phyloP scores from a whole-genome alignment of 169 alveolate species.

The Eimeria praecox region DNA sequence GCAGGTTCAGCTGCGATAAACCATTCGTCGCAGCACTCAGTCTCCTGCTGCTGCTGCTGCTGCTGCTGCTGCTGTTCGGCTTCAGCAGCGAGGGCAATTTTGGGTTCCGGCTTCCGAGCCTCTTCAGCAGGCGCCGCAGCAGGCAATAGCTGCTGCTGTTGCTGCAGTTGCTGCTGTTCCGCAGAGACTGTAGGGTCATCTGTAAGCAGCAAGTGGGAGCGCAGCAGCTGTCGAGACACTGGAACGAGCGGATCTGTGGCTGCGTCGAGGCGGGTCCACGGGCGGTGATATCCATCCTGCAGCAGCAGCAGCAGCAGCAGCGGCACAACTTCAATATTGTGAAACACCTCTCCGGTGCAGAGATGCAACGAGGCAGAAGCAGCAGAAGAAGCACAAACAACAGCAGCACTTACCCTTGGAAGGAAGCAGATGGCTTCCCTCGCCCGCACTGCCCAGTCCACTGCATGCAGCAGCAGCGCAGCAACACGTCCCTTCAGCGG shows the following conservation, averaged over 20 bases:
- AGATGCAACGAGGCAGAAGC: not conserved
- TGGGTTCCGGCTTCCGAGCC: constrained; percentile 1
- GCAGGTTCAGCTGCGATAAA: constrained; percentile 71
- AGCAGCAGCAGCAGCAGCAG: constrained; percentile 59
- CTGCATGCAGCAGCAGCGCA: constrained; percentile 79
- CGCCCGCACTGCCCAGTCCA: constrained; percentile 84
- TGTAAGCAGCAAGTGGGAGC: constrained; percentile 51
- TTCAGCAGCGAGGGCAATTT: not conserved
- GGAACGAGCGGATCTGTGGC: constrained; percentile 28
- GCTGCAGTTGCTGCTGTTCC: constrained; percentile 54
- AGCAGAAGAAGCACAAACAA: not conserved
- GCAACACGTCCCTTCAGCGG: constrained; percentile 84
- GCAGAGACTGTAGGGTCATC: not conserved
- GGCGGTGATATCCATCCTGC: constrained; percentile 73
- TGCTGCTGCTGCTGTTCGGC: constrained; percentile 54
- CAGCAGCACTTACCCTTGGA: constrained; percentile 74
- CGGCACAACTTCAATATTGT: not conserved
- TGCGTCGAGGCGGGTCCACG: constrained; percentile 76
- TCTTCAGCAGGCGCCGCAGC: not conserved
- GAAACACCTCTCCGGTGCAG: not conserved
- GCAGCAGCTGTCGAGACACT: constrained; percentile 68
- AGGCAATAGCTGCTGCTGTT: constrained; percentile 24
- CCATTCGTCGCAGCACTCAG: constrained; percentile 55
- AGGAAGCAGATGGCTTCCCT: constrained; percentile 80
- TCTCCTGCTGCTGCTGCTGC: constrained; percentile 42